Evolutionary conservation across 345 rosid genomes (phyloP), one percentile per base, ranked within the genome.

Genomic region (Eucalyptus cloeziana): DNA sequence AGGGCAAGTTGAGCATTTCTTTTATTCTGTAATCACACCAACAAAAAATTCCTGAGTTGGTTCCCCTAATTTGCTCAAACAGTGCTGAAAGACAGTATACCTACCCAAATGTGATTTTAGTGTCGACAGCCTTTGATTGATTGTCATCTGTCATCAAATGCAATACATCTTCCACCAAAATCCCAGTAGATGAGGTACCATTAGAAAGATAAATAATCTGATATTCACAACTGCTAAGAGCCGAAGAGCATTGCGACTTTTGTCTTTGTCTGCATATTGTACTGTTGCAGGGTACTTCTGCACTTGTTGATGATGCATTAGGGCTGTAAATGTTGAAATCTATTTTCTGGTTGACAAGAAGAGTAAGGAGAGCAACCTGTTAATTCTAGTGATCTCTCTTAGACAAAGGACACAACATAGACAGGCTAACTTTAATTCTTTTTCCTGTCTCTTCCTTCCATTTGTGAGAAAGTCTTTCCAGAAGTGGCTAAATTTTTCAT

Each of bases 311-410:
- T 16, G 99, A 96, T 30, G 88, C 89, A 90, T 92, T 95, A 31
- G 97, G 96, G 91, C 96, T 95, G 91, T 95, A 97, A 69, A 96
- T 95, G 91, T 94, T 95, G 30, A 97, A 89, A 6, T 93, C 54
- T 83, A 96, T 25, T 56, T 40, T 86, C 97, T 97, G 94, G 88
- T 89, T 88, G 21, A 88, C 54, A 40, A 62, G 51, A 44, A 67
- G 69, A 86, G 43, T 49, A 51, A 86, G 13, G 56, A 69, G 60
- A 19, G 44, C 50, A 52, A 88, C 27, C 25, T 49, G 44, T 43
- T 52, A 87, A 64, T 21, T 54, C 80, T 69, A 44, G 54, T 49
- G 51, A 86, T 19, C 51, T 16, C n/a, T n/a, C 47, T 45, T 6
- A 17, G 40, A 33, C 40, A 43, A 86, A n/a, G 64, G 14, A 52